These are phyloP conservation scores for Asclepias syriaca DNA, from an alignment of 257 asterid species.

Conservation along the genomic window DNA sequence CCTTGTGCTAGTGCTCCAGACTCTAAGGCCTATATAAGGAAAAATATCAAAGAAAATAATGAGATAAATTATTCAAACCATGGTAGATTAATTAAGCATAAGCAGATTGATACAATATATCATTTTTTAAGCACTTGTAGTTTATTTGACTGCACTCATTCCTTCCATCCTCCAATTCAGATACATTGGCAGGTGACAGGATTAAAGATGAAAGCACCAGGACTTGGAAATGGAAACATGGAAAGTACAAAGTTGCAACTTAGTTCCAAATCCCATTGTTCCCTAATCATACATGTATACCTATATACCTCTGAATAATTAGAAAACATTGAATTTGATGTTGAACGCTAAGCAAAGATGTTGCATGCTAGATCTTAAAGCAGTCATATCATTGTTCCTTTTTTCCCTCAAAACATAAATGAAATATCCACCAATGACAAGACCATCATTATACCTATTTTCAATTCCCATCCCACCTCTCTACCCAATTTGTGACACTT, in stretches of 20 bases:
- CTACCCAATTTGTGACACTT: neutral
- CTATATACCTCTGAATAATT: neutral
- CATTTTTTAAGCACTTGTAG: neutral
- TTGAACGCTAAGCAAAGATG: neutral
- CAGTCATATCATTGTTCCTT: neutral
- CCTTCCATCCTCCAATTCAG: neutral
- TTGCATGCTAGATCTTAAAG: neutral
- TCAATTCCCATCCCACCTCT: neutral
- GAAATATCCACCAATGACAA: neutral
- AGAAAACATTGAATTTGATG: neutral
- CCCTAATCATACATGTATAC: neutral
- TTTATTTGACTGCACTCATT: neutral
- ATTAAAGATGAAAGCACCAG: neutral
- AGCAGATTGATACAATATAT: neutral
- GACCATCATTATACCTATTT: neutral
- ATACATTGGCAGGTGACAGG: neutral
- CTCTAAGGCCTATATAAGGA: slow-evolving; percentile 66
- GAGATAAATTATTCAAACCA: neutral
- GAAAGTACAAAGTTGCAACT: neutral
- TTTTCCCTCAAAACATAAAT: neutral
- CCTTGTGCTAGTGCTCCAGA: slow-evolving; percentile 75
- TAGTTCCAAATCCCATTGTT: neutral
- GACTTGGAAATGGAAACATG: neutral
- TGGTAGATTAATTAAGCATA: neutral
- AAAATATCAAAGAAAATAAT: neutral